Percentiles rank a stretch among this genome's conserved stretches.
Conservation (phyloP, 2,329 filamentous ascomycete species). For the Cytospora mali region DNA sequence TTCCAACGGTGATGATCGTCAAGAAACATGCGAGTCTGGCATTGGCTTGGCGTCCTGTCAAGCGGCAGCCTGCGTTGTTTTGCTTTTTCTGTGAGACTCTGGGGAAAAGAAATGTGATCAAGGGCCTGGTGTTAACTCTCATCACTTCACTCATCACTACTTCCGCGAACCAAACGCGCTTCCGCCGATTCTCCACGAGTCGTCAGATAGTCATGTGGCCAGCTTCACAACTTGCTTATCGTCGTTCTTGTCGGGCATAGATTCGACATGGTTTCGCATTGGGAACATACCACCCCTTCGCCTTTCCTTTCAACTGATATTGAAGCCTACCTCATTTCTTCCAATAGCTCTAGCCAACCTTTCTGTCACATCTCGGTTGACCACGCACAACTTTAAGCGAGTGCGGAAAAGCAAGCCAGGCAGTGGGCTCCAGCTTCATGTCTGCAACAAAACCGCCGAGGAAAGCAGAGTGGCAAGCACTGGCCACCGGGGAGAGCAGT, state of each 20-base stretch:
- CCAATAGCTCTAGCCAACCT: background rate
- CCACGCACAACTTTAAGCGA: conserved; percentile 7
- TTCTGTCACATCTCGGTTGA: background rate
- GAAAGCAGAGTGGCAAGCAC: conserved; percentile 1
- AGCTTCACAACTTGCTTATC: conserved; percentile 7
- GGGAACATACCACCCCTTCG: background rate
- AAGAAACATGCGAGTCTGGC: background rate
- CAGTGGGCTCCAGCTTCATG: conserved; percentile 7
- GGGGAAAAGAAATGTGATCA: background rate
- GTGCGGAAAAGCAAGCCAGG: background rate
- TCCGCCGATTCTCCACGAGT: background rate
- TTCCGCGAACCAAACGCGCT: conserved; percentile 5
- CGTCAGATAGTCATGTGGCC: conserved; percentile 2
- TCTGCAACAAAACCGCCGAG: conserved; percentile 1
- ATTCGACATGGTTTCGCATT: background rate
- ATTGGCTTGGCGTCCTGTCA: conserved; percentile 9
- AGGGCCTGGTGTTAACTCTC: background rate
- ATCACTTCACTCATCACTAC: background rate
- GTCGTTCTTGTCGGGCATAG: background rate
- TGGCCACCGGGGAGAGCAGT: conserved; percentile 4
- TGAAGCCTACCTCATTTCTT: background rate
- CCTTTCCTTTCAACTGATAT: background rate
- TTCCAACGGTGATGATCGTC: conserved; percentile 20
- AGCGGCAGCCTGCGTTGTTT: background rate
- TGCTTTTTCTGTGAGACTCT: conserved; percentile 2